Evolutionary conservation across 257 asterid species (phyloP).

Genomic region (Salvia rosmarinus): DNA sequence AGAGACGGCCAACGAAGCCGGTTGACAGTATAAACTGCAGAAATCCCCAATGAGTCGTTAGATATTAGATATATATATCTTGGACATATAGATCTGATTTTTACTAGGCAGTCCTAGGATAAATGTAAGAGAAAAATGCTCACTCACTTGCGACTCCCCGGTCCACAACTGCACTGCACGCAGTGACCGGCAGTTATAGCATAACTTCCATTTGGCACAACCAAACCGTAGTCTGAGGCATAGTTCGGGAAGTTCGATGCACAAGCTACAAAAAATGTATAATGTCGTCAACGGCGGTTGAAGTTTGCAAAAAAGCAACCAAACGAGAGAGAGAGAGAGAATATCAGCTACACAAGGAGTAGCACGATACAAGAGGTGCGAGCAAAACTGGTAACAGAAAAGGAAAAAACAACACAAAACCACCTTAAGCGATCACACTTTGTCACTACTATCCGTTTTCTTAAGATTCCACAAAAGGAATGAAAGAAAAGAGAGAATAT

Average conservation of each 20-base stretch:
- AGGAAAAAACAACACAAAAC: background rate
- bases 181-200: slow-evolving; percentile 90
- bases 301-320: background rate
- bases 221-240: slow-evolving; percentile 71
- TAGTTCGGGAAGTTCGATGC: slow-evolving; percentile 75
- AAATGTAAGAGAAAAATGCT: slow-evolving; percentile 13
- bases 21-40: slow-evolving; percentile 85
- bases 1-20: slow-evolving; percentile 94
- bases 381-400: background rate
- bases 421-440: background rate
- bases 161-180: slow-evolving; percentile 96
- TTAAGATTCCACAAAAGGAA: background rate
- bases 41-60: background rate
- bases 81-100: background rate
- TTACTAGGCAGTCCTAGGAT: background rate
- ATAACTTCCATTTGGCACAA: slow-evolving; percentile 92
- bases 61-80: slow-evolving; percentile 10
- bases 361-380: background rate
- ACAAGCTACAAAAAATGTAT: slow-evolving; percentile 66
- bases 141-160: slow-evolving; percentile 86
- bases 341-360: background rate
- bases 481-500: background rate
- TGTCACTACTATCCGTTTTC: background rate
- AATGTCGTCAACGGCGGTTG: slow-evolving; percentile 3
- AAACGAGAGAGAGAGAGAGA: background rate